A percentile compares a stretch with the other conserved stretches of the same genome.
phyloP scores from a whole-genome alignment of 768 basidiomycete species.

The Boletus reticulatus region DNA sequence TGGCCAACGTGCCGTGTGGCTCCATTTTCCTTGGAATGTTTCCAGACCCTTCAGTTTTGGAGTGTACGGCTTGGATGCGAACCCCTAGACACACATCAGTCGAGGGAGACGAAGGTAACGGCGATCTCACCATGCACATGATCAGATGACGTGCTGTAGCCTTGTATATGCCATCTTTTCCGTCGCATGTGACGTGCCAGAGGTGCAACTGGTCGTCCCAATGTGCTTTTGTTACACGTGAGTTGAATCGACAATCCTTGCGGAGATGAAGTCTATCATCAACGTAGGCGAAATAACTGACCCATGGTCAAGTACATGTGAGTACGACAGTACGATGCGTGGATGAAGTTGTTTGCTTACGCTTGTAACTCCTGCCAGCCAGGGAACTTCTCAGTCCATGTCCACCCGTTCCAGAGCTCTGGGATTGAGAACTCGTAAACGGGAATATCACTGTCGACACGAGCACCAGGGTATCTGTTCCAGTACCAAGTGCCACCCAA shows the following conservation, averaged over 20 bases:
- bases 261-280: slow-evolving; percentile 9
- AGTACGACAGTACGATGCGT: background rate
- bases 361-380: slow-evolving; percentile 8
- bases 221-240: slow-evolving; percentile 4
- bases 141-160: slow-evolving; percentile 10
- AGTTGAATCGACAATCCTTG: slow-evolving; percentile 15
- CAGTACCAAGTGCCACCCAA: slow-evolving; percentile 17
- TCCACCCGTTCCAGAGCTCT: slow-evolving; percentile 12
- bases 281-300: slow-evolving; percentile 16
- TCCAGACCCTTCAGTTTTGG: slow-evolving; percentile 10
- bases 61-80: slow-evolving; percentile 8
- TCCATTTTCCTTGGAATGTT: slow-evolving; percentile 7
- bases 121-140: slow-evolving; percentile 8
- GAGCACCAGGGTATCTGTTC: slow-evolving; percentile 14
- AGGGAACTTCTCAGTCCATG: slow-evolving; percentile 15
- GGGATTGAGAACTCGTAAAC: slow-evolving; percentile 8
- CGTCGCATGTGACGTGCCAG: slow-evolving; percentile 6
- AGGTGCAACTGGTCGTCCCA: slow-evolving; percentile 10
- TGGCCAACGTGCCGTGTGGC: slow-evolving; percentile 15
- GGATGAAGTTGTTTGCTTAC: background rate
- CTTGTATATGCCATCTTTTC: slow-evolving; percentile 9
- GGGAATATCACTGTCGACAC: slow-evolving; percentile 11
- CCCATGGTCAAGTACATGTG: background rate
- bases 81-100: slow-evolving; percentile 2
- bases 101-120: background rate